phyloP scores from a whole-genome alignment of 2,329 filamentous ascomycete species.

The Myriosclerotinia curreyana region DNA sequence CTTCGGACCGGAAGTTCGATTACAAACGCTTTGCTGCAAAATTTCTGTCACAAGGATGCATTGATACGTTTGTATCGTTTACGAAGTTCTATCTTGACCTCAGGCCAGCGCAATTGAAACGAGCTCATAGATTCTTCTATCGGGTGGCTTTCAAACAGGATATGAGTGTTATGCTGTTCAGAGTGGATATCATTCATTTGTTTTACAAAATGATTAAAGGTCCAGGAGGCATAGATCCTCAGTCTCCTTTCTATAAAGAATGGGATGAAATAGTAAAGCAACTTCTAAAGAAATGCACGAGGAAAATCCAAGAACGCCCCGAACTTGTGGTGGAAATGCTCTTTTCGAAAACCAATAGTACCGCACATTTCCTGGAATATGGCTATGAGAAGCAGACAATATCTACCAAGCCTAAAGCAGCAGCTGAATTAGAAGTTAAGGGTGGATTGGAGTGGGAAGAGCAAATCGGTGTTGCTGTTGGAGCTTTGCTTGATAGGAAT shows the following conservation, averaged over 20 bases:
- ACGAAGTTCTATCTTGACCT: conserved; percentile 79
- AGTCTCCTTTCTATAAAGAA: conserved; percentile 69
- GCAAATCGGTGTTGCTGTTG: conserved; percentile 73
- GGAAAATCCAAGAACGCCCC: conserved; percentile 80
- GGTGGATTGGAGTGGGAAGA: conserved; percentile 61
- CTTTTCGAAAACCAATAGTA: conserved; percentile 86
- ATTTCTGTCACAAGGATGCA: conserved; percentile 78
- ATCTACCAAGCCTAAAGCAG: conserved; percentile 63
- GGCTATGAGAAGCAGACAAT: conserved; percentile 79
- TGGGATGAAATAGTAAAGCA: conserved; percentile 90
- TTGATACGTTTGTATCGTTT: conserved; percentile 85
- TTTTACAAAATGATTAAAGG: conserved; percentile 92
- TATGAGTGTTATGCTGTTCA: conserved; percentile 81
- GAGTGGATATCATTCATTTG: conserved; percentile 84
- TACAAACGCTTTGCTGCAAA: conserved; percentile 78
- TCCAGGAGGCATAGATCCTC: conserved; percentile 68
- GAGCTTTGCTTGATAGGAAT: conserved; percentile 75
- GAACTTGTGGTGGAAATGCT: conserved; percentile 87
- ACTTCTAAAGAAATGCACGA: conserved; percentile 75
- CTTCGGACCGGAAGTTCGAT: conserved; percentile 87
- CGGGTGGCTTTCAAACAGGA: conserved; percentile 94
- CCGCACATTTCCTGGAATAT: conserved; percentile 83
- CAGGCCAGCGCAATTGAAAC: conserved; percentile 75
- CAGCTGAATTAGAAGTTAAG: conserved; percentile 80
- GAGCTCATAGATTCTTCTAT: conserved; percentile 91